These are phyloP conservation scores for Mycena alexandri DNA, from an alignment of 768 basidiomycete species.

Conservation along the genomic window DNA sequence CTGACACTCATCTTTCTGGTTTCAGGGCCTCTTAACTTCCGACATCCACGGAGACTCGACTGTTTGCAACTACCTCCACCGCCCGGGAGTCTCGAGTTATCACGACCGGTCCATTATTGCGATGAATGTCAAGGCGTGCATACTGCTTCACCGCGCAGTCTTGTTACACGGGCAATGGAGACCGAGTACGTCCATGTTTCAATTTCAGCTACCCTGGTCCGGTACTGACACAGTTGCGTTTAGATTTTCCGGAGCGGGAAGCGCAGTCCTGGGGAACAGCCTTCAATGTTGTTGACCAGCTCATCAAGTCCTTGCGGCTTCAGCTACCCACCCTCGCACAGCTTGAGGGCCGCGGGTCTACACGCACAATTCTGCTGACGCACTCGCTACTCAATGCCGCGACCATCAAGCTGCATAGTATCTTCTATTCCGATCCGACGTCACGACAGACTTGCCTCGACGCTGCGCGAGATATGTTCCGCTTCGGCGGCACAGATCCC, in stretches of 20 bases:
- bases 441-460: conserved; percentile 59
- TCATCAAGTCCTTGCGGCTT: conserved; percentile 57
- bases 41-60: conserved; percentile 62
- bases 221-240: neutral
- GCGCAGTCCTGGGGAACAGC: conserved; percentile 56
- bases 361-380: conserved; percentile 57
- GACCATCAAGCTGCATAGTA: conserved; percentile 64
- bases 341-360: conserved; percentile 49
- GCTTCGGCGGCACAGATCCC: conserved; percentile 53
- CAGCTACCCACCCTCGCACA: conserved; percentile 51
- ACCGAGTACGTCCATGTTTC: conserved; percentile 49
- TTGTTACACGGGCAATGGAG: conserved; percentile 64
- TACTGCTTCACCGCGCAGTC: conserved; percentile 70
- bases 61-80: conserved; percentile 62
- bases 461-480: conserved; percentile 59
- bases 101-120: conserved; percentile 52
- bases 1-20: conserved; percentile 23
- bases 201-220: conserved; percentile 3
- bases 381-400: conserved; percentile 64
- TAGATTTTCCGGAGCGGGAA: conserved; percentile 59
- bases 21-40: conserved; percentile 59
- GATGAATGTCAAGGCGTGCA: conserved; percentile 65
- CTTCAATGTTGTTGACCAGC: conserved; percentile 59
- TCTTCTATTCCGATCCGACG: conserved; percentile 57
- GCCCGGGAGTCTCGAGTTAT: conserved; percentile 46